phyloP scores from a whole-genome alignment of 805 yeast genomes.

The Ogataea populi-albae region DNA sequence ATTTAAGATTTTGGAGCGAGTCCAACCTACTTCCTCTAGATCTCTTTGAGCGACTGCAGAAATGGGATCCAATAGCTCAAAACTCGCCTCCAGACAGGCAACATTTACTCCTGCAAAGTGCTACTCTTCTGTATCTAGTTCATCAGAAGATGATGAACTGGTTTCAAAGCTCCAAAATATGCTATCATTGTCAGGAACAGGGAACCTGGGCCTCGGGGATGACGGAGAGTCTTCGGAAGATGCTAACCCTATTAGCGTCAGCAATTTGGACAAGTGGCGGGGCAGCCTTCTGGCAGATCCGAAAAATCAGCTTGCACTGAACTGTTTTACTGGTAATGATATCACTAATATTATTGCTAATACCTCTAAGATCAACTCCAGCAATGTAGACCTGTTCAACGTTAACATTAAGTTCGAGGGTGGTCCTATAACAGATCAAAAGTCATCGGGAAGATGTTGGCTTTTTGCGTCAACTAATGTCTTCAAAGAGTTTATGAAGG shows the following conservation, averaged over 20 bases:
- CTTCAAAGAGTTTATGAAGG: slow-evolving; percentile 62
- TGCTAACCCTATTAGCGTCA: slow-evolving; percentile 32
- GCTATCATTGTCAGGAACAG: slow-evolving; percentile 10
- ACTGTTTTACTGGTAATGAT: slow-evolving; percentile 49
- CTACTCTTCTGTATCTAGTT: slow-evolving; percentile 1
- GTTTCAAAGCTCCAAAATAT: slow-evolving; percentile 30
- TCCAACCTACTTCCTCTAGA: neutral
- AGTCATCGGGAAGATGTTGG: slow-evolving; percentile 84
- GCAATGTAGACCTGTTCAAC: slow-evolving; percentile 42
- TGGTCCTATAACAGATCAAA: slow-evolving; percentile 71
- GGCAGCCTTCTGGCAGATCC: slow-evolving; percentile 41
- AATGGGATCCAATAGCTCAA: slow-evolving; percentile 30
- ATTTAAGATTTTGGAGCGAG: neutral
- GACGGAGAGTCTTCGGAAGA: slow-evolving; percentile 9
- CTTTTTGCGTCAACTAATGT: slow-evolving; percentile 82
- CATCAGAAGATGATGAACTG: slow-evolving; percentile 30
- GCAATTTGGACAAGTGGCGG: slow-evolving; percentile 44
- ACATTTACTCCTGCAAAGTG: slow-evolving; percentile 19
- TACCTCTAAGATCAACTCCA: slow-evolving; percentile 27
- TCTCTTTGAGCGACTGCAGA: neutral
- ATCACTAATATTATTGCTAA: slow-evolving; percentile 42
- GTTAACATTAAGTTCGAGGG: slow-evolving; percentile 48
- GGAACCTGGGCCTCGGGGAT: too few relatives aligned
- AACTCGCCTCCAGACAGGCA: slow-evolving; percentile 14
- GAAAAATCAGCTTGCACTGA: slow-evolving; percentile 51